Conservation (phyloP, 202 grass and related monocot genomes). For the Panicum virgatum region DNA sequence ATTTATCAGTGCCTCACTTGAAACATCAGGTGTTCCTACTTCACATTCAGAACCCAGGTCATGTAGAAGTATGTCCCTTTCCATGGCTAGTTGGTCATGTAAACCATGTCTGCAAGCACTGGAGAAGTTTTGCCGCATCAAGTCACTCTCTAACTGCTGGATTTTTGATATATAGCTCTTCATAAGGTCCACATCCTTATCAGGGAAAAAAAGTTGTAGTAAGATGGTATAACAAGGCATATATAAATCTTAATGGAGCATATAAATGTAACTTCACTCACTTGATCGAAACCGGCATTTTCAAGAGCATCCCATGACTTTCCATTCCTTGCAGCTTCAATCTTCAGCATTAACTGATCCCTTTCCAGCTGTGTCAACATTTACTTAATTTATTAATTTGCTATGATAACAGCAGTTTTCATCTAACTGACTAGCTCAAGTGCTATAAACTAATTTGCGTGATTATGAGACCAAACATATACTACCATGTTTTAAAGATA, state of each 20-base stretch:
- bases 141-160: slow-evolving; percentile 76
- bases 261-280: slow-evolving; percentile 32
- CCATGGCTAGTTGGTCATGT: slow-evolving; percentile 52
- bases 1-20: slow-evolving; percentile 45
- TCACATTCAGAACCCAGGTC: slow-evolving; percentile 58
- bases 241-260: neutral
- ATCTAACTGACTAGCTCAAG: neutral
- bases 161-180: slow-evolving; percentile 87
- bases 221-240: neutral
- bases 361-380: slow-evolving; percentile 69
- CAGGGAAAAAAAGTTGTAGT: slow-evolving; percentile 1
- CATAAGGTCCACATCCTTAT: slow-evolving; percentile 65
- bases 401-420: neutral
- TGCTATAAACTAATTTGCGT: slow-evolving; percentile 11
- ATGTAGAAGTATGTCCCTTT: slow-evolving; percentile 54
- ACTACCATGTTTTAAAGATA: neutral
- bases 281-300: slow-evolving; percentile 46
- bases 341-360: slow-evolving; percentile 75
- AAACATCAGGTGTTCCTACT: slow-evolving; percentile 51
- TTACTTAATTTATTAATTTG: slow-evolving; percentile 24
- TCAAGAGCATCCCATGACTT: slow-evolving; percentile 85
- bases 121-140: slow-evolving; percentile 66
- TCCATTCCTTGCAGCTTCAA: slow-evolving; percentile 67
- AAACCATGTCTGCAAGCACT: slow-evolving; percentile 54
- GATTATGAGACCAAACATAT: neutral